Conservation (phyloP, 202 grass and related monocot species). For the Schoenoplectus tabernaemontani region DNA sequence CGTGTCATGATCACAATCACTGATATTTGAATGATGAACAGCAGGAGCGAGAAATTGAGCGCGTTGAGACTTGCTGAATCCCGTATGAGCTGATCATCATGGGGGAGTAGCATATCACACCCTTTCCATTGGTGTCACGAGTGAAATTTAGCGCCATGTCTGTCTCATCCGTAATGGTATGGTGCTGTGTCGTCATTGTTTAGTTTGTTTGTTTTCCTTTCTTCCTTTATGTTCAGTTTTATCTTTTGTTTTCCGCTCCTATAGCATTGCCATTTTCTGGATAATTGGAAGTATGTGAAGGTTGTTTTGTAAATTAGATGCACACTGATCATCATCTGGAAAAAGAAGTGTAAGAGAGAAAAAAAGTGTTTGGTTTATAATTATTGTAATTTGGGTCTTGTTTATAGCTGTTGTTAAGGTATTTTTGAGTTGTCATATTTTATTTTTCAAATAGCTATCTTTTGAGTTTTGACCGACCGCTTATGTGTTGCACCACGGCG, state of each 20-base stretch:
- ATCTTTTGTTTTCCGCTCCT: not conserved
- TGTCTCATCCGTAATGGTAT: not conserved
- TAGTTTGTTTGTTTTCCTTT: not conserved
- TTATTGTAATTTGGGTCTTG: not conserved
- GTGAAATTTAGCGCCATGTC: not conserved
- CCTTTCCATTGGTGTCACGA: not conserved
- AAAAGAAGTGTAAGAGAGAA: not conserved
- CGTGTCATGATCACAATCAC: constrained; percentile 35
- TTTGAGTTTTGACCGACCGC: not conserved
- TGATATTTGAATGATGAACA: constrained; percentile 58
- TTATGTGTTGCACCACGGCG: not conserved
- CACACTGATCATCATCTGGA: not conserved
- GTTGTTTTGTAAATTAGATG: not conserved
- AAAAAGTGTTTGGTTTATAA: not conserved
- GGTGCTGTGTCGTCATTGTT: not conserved
- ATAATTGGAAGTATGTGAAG: not conserved
- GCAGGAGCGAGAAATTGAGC: constrained; percentile 48
- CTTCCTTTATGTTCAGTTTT: not conserved
- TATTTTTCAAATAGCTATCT: not conserved
- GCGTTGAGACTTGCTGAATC: constrained; percentile 42
- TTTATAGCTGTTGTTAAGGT: not conserved
- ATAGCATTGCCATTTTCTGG: not conserved
- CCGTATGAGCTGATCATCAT: constrained; percentile 50
- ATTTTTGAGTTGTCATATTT: constrained; percentile 4
- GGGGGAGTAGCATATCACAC: constrained; percentile 61